These are phyloP conservation scores for Bruguiera sexangula DNA, from an alignment of 345 rosid species.

Conservation along the genomic window DNA sequence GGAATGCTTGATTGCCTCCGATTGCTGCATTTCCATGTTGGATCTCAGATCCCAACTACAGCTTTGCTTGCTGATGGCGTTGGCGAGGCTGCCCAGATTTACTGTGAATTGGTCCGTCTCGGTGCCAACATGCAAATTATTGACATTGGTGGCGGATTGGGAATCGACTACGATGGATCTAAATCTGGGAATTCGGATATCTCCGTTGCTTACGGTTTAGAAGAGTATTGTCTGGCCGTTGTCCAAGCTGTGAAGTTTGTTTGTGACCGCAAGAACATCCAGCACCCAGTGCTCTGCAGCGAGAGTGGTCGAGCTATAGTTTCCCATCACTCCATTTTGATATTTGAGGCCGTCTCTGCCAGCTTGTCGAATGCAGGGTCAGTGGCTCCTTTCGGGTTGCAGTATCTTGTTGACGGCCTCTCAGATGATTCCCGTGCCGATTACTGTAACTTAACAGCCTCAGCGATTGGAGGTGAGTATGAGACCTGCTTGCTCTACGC, in stretches of 20 bases:
- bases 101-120: conserved; percentile 80
- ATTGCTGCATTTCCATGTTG: conserved; percentile 85
- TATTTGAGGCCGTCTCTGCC: conserved; percentile 73
- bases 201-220: conserved; percentile 76
- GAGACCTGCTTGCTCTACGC: conserved; percentile 63
- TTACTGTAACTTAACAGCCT: conserved; percentile 45
- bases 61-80: conserved; percentile 67
- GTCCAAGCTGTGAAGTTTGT: conserved; percentile 58
- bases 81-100: conserved; percentile 81
- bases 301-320: conserved; percentile 94
- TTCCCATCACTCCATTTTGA: conserved; percentile 80
- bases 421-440: conserved; percentile 61
- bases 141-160: conserved; percentile 88
- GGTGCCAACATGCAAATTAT: conserved; percentile 79
- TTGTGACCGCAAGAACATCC: conserved; percentile 64
- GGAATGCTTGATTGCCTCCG: conserved; percentile 88
- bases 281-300: conserved; percentile 79
- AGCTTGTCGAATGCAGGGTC: conserved; percentile 10
- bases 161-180: conserved; percentile 92
- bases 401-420: conserved; percentile 53
- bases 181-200: conserved; percentile 77
- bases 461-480: conserved; percentile 62
- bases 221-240: conserved; percentile 83
- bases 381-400: conserved; percentile 37
- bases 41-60: conserved; percentile 89